These are phyloP conservation scores for Thermomucor indicae-seudaticae DNA, from an alignment of 371 early-diverging fungal genomes.

Conservation along the genomic window DNA sequence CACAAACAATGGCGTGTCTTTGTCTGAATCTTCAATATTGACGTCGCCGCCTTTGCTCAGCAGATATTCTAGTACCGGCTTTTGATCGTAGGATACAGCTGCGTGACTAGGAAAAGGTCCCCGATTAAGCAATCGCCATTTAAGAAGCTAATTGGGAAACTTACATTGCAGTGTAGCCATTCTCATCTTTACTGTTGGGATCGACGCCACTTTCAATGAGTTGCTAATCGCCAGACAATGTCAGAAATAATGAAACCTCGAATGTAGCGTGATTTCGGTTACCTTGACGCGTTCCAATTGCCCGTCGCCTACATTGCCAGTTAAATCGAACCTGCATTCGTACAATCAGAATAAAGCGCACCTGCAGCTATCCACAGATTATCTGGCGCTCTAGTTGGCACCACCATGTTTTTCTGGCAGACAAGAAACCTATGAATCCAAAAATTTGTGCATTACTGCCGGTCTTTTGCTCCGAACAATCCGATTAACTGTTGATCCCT, in stretches of 20 bases:
- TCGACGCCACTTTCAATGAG: slow-evolving; percentile 40
- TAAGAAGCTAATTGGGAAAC: background rate
- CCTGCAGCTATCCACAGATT: slow-evolving; percentile 50
- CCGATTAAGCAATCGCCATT: background rate
- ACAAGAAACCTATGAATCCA: too few species aligned
- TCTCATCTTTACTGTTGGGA: slow-evolving; percentile 62
- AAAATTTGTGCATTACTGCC: too few species aligned
- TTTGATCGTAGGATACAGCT: slow-evolving; percentile 64
- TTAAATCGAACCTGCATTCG: background rate
- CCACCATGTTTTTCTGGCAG: too few species aligned
- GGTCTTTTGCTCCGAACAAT: too few species aligned
- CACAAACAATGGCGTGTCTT: slow-evolving; percentile 86
- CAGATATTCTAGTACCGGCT: slow-evolving; percentile 52
- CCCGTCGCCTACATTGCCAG: slow-evolving; percentile 32
- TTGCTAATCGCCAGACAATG: slow-evolving; percentile 20
- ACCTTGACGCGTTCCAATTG: slow-evolving; percentile 42
- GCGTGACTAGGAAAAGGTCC: slow-evolving; percentile 46
- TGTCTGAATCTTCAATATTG: slow-evolving; percentile 72
- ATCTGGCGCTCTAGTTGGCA: slow-evolving; percentile 15
- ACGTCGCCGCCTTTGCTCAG: slow-evolving; percentile 54
- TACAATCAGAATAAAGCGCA: slow-evolving; percentile 4
- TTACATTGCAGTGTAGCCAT: slow-evolving; percentile 71
- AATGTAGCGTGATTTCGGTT: background rate
- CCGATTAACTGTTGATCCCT: too few species aligned
- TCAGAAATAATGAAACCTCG: background rate